Base-by-base conservation (phyloP, 208 protist species). In the Phytomonas francai region DNA sequence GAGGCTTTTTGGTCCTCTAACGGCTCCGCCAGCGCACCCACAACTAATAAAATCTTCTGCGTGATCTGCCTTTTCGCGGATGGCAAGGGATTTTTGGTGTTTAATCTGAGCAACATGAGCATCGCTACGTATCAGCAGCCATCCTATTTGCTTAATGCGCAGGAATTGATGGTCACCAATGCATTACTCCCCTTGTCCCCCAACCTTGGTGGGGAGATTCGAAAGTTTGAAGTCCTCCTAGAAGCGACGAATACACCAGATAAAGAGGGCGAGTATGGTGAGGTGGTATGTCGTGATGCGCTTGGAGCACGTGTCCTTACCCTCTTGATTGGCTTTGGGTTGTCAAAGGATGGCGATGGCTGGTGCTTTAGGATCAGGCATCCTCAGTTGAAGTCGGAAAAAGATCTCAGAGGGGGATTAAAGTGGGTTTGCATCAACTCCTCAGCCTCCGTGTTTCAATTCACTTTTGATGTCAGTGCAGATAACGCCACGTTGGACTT, bases 91-190 rank as follows among this genome's bases (percentile, higher is more conserved):
- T 78, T 94, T 36, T 67, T 92, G 16, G 42, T 94, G 65, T 91
- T 83, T 80, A 83, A 90, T 70, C 76, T 94, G 60, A 80, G 75
- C 62, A 67, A 69, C 33, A 91, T 91, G 85, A 80, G 80, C 34
- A 83, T 89, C 72, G 65, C 83, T 62, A 61, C 74, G 56, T 86
- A 84, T 64, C 62, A 69, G 30, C 68, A 78, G 27, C 78, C 80
- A 16, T 64, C 72, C 42, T 89, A 79, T 54, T 71, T 74, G 30
- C 36, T 57, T 12, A 36, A 63, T 8, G 84, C 84, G 30, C 74
- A 67, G 59, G 70, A 72, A 45, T 74, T 89, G 28, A 75, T 67
- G 65, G 74, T 86, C 28, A 76, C 75, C 5, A 73, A 70, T 28
- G 78, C 84, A 25, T 63, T 71, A 45, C 70, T 77, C 57, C 73